phyloP scores from a whole-genome alignment of 768 basidiomycete species.

The Chalciporus sphaerocephalus region DNA sequence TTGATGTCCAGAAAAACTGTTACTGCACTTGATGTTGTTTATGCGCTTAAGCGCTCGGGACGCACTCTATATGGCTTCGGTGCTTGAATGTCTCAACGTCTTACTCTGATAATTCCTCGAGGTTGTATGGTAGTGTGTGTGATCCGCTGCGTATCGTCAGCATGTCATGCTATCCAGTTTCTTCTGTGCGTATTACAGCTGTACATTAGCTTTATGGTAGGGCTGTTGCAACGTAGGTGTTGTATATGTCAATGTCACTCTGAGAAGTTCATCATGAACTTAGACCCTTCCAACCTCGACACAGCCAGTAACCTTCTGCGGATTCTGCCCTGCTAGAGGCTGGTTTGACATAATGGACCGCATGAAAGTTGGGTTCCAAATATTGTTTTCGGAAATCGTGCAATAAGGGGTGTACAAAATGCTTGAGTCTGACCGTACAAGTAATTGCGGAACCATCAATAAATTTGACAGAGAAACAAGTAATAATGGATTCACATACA shows the following conservation, averaged over 20 bases:
- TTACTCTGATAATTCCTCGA: background rate
- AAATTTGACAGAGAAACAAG: background rate
- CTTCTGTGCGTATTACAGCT: conserved; percentile 14
- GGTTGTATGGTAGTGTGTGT: background rate
- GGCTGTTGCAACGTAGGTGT: background rate
- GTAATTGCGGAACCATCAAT: background rate
- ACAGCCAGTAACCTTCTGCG: conserved; percentile 83
- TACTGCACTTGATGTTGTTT: conserved; percentile 81
- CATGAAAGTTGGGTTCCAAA: conserved; percentile 60
- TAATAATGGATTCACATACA: conserved; percentile 41
- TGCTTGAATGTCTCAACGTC: conserved; percentile 38
- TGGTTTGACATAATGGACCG: conserved; percentile 74
- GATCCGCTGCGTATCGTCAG: background rate
- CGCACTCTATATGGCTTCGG: conserved; percentile 83
- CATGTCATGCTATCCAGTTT: background rate
- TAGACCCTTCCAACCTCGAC: conserved; percentile 58
- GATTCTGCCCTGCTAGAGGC: conserved; percentile 74
- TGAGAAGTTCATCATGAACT: background rate
- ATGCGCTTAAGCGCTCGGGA: conserved; percentile 68
- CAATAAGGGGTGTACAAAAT: conserved; percentile 73
- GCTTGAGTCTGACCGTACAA: conserved; percentile 69
- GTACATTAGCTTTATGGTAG: conserved; percentile 11
- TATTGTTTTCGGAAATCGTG: conserved; percentile 57
- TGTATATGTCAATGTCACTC: background rate
- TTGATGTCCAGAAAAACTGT: conserved; percentile 61